phyloP scores from a whole-genome alignment of 1,284 basidiomycete species.

The Heterobasidion parviporum region DNA sequence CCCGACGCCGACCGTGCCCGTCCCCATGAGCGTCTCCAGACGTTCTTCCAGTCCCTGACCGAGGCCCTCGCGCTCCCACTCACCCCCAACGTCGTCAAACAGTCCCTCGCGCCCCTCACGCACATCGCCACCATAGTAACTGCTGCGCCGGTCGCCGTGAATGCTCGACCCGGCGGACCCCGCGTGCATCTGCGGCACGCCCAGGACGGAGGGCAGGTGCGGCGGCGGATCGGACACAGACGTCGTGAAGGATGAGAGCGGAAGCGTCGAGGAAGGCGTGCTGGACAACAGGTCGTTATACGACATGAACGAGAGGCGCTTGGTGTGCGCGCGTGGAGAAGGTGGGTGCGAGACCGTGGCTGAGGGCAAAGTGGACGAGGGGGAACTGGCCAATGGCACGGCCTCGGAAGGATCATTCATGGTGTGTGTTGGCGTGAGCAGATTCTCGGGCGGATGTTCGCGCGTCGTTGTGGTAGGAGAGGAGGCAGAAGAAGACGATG shows the following conservation, averaged over 20 bases:
- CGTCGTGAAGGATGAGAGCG: slow-evolving; percentile 65
- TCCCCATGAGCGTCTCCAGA: slow-evolving; percentile 45
- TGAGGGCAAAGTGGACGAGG: slow-evolving; percentile 6
- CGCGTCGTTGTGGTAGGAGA: slow-evolving; percentile 31
- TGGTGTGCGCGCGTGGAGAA: slow-evolving; percentile 43
- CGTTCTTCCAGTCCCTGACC: slow-evolving; percentile 76
- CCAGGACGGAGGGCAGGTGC: slow-evolving; percentile 53
- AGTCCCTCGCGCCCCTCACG: slow-evolving; percentile 25
- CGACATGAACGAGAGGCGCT: slow-evolving; percentile 79
- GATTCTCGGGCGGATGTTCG: slow-evolving; percentile 11
- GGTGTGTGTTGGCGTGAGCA: slow-evolving; percentile 13
- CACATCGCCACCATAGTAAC: slow-evolving; percentile 15
- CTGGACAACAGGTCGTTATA: slow-evolving; percentile 78
- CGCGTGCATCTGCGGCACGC: slow-evolving; percentile 23
- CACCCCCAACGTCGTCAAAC: slow-evolving; percentile 56
- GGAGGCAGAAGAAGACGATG: slow-evolving; percentile 25
- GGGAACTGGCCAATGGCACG: slow-evolving; percentile 12
- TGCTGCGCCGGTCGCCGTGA: slow-evolving; percentile 16
- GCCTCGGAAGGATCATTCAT: neutral
- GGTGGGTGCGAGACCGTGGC: slow-evolving; percentile 27
- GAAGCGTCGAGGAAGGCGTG: slow-evolving; percentile 61
- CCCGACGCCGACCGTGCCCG: neutral
- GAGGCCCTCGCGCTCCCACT: slow-evolving; percentile 79
- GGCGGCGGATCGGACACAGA: slow-evolving; percentile 54
- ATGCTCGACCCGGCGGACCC: slow-evolving; percentile 2